Percentiles rank a stretch among this genome's conserved stretches.
Conservation (phyloP, 164 flowering plant species). For the Cinnamomum micranthum region DNA sequence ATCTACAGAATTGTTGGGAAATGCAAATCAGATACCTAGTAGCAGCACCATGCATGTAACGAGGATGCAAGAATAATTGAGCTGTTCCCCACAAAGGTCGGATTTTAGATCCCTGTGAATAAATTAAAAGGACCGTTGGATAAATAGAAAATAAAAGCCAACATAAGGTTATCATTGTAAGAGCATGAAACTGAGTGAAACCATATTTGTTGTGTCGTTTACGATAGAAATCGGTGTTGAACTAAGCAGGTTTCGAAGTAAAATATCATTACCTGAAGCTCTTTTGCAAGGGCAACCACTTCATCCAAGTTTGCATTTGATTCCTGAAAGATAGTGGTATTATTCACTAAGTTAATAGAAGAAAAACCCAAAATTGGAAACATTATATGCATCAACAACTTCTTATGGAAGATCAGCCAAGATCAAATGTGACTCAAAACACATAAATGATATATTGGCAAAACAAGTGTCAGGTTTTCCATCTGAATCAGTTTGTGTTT, state of each 20-base stretch:
- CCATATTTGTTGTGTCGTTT: neutral
- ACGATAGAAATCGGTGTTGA: neutral
- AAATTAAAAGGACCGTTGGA: neutral
- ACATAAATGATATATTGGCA: no score
- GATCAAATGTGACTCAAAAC: neutral
- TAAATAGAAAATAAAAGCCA: neutral
- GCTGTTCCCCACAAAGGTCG: constrained; percentile 95
- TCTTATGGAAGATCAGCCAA: neutral
- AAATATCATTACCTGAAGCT: constrained; percentile 69
- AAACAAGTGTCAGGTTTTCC: no score
- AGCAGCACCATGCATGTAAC: constrained; percentile 97
- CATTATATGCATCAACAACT: neutral
- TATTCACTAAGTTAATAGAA: neutral
- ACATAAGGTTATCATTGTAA: neutral
- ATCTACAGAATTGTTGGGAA: neutral
- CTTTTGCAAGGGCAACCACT: constrained; percentile 87
- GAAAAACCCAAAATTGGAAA: neutral
- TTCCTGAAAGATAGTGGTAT: constrained; percentile 51
- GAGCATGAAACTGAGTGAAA: neutral
- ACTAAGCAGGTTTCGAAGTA: neutral
- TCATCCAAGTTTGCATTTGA: constrained; percentile 87
- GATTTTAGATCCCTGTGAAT: constrained; percentile 60
- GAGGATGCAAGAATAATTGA: constrained; percentile 90
- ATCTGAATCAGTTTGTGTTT: no score
- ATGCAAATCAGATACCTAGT: constrained; percentile 56